These are phyloP conservation scores for Trichomonascaceae sp. DNA, from an alignment of 1,139 yeast genomes.

Conservation along the genomic window DNA sequence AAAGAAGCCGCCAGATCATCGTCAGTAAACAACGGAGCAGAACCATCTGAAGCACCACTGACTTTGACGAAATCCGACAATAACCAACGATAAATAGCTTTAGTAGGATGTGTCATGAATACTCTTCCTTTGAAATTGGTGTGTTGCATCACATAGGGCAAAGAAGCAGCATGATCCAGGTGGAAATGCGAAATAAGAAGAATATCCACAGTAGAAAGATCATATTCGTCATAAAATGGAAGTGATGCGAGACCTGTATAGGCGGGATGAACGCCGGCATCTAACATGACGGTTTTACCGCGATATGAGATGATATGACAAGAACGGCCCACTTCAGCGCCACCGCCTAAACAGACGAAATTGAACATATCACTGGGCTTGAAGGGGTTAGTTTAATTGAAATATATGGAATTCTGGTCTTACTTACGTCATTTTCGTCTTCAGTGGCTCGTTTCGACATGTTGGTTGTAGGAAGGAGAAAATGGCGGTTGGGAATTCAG, in stretches of 20 bases:
- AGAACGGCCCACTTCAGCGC: conserved; percentile 95
- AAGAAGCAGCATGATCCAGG: conserved; percentile 93
- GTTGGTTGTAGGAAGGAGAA: background rate
- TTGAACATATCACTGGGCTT: conserved; percentile 38
- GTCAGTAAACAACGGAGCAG: conserved; percentile 62
- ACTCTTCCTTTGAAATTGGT: conserved; percentile 92
- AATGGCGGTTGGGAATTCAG: background rate
- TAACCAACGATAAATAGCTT: conserved; percentile 95
- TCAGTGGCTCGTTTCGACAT: conserved; percentile 16
- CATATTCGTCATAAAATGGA: conserved; percentile 94
- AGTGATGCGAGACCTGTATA: conserved; percentile 81
- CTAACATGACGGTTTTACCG: conserved; percentile 92
- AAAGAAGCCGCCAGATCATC: conserved; percentile 85
- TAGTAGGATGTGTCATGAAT: conserved; percentile 98
- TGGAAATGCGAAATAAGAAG: conserved; percentile 90
- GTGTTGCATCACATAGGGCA: conserved; percentile 97
- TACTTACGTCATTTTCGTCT: conserved; percentile 10
- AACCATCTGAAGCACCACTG: conserved; percentile 48
- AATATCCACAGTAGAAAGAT: conserved; percentile 78
- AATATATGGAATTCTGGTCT: no score
- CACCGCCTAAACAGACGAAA: conserved; percentile 98
- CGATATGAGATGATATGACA: conserved; percentile 89
- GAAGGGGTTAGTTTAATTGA: background rate
- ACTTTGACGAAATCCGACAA: conserved; percentile 91
- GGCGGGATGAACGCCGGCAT: conserved; percentile 98